Evolutionary conservation across 495 filamentous ascomycete genomes (phyloP), one percentile per base, ranked within the genome.

Genomic region (Usnea hakonensis): DNA sequence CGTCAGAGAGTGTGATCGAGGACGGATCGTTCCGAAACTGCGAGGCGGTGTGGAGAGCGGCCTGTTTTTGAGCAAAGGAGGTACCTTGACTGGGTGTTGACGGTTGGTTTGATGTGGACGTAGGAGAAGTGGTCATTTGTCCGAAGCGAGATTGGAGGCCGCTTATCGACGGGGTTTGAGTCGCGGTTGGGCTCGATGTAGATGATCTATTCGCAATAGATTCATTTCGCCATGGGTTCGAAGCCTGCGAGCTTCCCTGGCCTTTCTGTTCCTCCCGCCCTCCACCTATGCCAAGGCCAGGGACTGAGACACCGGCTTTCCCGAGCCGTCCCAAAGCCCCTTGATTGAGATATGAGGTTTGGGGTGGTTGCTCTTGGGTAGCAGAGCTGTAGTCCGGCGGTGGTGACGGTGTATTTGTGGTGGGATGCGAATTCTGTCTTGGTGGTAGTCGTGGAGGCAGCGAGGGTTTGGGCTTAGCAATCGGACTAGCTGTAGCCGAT

Each of bases 221-320:
- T 50, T 60, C 60, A 35, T 63, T 48, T 13, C 10, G 43, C 64
- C 56, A 63, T 23, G 64, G 64, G 21, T 63, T 66, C 11, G 58
- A 57, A 23, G 35, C 40, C 14, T 60, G 62, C 19, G 56, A 48
- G 33, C 32, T 17, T 48, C 46, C 56, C 28, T 46, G 43, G 16
- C 37, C 40, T 33, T 10, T 32, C 38, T 37, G 46, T 17, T 36
- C 35, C 36, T 28, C 46, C 28, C 59, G 16, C 21, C 21, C 40
- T 3, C 36, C 32, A 16, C 85, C 85, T 64, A 96, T 95, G 19
- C 88, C 88, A 46, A 96, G 77, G 0, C 81, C 89, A 2, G 93
- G 90, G 3, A 97, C 90, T 0, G 86, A 89, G 48, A 96, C 79
- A 5, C 93, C 93, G 8, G 91, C 87, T 58, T 84, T 81, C 21